These are phyloP conservation scores for Jatropha curcas DNA, from an alignment of 345 rosid genomes.

Conservation along the genomic window DNA sequence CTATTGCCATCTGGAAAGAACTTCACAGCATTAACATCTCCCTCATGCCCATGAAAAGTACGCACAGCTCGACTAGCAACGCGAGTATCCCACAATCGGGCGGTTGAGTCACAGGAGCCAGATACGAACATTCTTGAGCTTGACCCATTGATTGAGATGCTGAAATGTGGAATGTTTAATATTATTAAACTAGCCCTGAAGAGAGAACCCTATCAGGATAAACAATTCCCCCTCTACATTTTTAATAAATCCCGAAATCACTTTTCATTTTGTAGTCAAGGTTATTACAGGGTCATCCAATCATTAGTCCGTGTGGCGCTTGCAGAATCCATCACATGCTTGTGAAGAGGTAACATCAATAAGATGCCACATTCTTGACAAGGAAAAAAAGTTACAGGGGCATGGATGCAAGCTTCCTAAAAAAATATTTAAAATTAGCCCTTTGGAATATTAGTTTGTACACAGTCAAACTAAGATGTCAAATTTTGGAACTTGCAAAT, in stretches of 20 bases:
- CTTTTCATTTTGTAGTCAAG: slow-evolving; percentile 3
- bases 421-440: neutral
- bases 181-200: slow-evolving; percentile 9
- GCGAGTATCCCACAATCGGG: slow-evolving; percentile 93
- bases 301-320: neutral
- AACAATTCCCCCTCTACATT: neutral
- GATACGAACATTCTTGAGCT: slow-evolving; percentile 82
- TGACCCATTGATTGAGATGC: slow-evolving; percentile 74
- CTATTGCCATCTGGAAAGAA: slow-evolving; percentile 95
- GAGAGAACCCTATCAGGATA: neutral
- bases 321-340: slow-evolving; percentile 8
- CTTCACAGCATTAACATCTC: slow-evolving; percentile 85
- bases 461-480: neutral
- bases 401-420: neutral
- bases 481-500: neutral
- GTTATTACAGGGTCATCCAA: neutral
- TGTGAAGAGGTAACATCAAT: slow-evolving; percentile 1
- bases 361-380: neutral
- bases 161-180: slow-evolving; percentile 26
- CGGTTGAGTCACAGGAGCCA: slow-evolving; percentile 92
- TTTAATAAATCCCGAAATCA: neutral
- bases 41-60: slow-evolving; percentile 90
- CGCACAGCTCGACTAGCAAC: slow-evolving; percentile 94
- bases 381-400: neutral
- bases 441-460: neutral